A percentile compares a stretch with the other conserved stretches of the same genome.
Evolutionary conservation across 2,329 filamentous ascomycete species (phyloP).

Genomic region (Mollisiaceae sp.): DNA sequence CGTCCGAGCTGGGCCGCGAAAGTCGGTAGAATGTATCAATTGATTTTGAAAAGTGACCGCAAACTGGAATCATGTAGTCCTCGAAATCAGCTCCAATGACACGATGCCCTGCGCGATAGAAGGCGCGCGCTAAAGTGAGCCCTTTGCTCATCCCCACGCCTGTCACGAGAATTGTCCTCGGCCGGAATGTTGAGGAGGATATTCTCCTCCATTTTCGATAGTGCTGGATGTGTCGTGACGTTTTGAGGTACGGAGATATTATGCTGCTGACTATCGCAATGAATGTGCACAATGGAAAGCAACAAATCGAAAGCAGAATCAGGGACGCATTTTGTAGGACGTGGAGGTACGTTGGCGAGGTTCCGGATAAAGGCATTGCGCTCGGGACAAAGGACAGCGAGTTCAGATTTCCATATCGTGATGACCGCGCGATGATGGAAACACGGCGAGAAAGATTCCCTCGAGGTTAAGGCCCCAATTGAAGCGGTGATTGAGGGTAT

Average conservation of each 20-base stretch:
- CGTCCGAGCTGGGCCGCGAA: constrained; percentile 35
- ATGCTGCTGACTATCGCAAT: constrained; percentile 27
- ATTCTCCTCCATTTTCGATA: constrained; percentile 31
- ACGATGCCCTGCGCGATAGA: constrained; percentile 67
- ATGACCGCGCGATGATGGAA: not conserved
- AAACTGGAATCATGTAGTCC: constrained; percentile 31
- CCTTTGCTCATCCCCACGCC: constrained; percentile 76
- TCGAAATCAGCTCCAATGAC: constrained; percentile 75
- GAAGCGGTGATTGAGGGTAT: not conserved
- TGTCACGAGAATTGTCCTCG: constrained; percentile 68
- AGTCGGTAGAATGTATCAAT: constrained; percentile 42
- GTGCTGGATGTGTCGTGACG: constrained; percentile 23
- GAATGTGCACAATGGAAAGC: constrained; percentile 34
- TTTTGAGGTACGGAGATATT: constrained; percentile 27
- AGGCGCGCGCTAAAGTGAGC: constrained; percentile 66
- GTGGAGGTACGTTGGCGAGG: constrained; percentile 44
- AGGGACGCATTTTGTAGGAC: constrained; percentile 54
- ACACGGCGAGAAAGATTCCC: not conserved
- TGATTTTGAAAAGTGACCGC: constrained; percentile 32
- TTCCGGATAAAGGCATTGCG: constrained; percentile 25
- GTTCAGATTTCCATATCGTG: not conserved
- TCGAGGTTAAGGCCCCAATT: not conserved
- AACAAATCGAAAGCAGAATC: constrained; percentile 39
- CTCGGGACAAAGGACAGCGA: constrained; percentile 1
- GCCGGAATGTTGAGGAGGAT: constrained; percentile 34